Evolutionary conservation across 1,284 basidiomycete species (phyloP), one percentile per base, ranked within the genome.

Genomic region (Cutaneotrichosporon cavernicola): DNA sequence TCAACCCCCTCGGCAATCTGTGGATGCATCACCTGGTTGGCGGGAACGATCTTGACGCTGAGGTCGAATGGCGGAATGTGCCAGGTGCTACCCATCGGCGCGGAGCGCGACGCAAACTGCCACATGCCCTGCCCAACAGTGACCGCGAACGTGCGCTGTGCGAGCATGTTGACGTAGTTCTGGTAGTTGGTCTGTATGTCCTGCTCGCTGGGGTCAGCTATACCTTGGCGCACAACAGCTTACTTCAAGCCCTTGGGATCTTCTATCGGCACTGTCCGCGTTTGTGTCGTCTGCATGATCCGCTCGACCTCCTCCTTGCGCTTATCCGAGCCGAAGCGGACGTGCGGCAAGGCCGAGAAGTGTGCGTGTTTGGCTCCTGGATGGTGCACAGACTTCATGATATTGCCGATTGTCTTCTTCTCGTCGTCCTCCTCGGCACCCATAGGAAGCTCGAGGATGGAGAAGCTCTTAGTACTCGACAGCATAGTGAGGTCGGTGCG

Each of bases 41-140:
- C 67, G 1, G 76, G 76, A 62, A 90, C 86, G 18, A 94, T 79
- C 53, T 88, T 87, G 70, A 93, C 85, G 8, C 86, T 82, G 68
- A 88, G 89, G 72, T 95, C 90, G 66, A 96, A 84, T 72, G 89
- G 88, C 1, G 92, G 90, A 49, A 93, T 89, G 11, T 84, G 80
- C 76, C 91, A 92, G 2, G 88, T 84, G 75, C 91, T 89, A 31
- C 89, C 86, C 43, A 87, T 88, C 34, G 89, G 87, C 1, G 85
- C 86, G 16, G 86, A 81, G 13, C 89, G 85, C 0, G 89, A 88
- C 5, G 89, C 90, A 76, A 90, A 96, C 1, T 88, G 90, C 76
- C 92, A 93, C 72, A 95, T 88, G 0, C 90, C 92, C 66, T 91
- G 85, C 4, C 94, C 94, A 66, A 92, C 86, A 0, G 92, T 88